phyloP scores from a whole-genome alignment of 1,284 basidiomycete species.

The Coriolopsis trogii region DNA sequence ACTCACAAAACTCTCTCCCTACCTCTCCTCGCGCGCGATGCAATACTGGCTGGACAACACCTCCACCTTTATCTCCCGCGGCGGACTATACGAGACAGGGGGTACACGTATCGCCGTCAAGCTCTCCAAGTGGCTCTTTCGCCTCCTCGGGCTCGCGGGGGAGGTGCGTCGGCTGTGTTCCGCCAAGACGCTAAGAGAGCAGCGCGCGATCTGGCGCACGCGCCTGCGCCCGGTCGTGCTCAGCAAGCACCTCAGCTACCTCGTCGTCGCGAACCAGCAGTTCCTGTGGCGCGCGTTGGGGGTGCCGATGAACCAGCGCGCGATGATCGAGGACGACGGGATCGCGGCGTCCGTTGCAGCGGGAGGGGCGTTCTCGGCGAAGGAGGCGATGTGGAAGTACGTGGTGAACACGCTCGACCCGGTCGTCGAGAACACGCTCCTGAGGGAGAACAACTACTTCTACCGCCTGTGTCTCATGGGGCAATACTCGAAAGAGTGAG shows the following conservation, averaged over 20 bases:
- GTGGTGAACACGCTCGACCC: conserved; percentile 28
- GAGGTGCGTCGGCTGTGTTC: conserved; percentile 20
- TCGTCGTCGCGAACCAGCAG: conserved; percentile 24
- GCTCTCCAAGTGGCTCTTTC: conserved; percentile 25
- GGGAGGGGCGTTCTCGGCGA: conserved; percentile 14
- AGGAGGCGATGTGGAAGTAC: conserved; percentile 28
- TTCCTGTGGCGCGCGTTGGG: conserved; percentile 28
- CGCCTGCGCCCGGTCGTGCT: conserved; percentile 22
- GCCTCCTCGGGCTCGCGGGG: conserved; percentile 15
- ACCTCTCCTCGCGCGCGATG: conserved; percentile 26
- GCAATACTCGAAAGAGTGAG: conserved; percentile 20
- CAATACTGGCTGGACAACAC: conserved; percentile 27
- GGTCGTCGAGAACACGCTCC: conserved; percentile 24
- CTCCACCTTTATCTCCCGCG: conserved; percentile 14
- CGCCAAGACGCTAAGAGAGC: conserved; percentile 18
- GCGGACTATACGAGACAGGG: conserved; percentile 27
- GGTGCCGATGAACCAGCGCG: conserved; percentile 25
- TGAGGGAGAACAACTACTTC: conserved; percentile 25
- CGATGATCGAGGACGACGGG: conserved; percentile 25
- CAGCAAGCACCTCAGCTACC: conserved; percentile 20
- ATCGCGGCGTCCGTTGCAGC: conserved; percentile 11
- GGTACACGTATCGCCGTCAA: conserved; percentile 26
- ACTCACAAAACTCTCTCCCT: conserved; percentile 23
- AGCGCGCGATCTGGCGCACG: conserved; percentile 23
- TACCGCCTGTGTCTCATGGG: conserved; percentile 25